These are phyloP conservation scores for Perkinsus marinus DNA, from an alignment of 169 alveolate species.

Conservation along the genomic window DNA sequence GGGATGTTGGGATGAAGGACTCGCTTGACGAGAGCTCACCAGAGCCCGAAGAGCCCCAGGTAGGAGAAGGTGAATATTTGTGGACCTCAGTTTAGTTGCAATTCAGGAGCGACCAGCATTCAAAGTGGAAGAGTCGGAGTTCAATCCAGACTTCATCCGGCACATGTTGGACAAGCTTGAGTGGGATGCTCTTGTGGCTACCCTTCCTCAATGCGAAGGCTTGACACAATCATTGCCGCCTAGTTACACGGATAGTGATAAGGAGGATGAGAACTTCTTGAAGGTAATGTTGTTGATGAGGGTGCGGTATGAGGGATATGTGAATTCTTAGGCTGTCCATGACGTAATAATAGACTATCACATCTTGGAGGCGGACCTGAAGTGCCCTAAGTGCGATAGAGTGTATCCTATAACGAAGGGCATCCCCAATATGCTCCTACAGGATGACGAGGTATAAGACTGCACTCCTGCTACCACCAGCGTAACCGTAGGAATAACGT, in stretches of 20 bases:
- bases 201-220: conserved; percentile 21
- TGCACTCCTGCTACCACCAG: neutral
- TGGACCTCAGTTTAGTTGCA: neutral
- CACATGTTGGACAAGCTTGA: conserved; percentile 22
- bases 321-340: conserved; percentile 1
- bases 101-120: conserved; percentile 12
- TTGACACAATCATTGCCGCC: conserved; percentile 12
- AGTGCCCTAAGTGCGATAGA: conserved; percentile 30
- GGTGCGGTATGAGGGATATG: conserved; percentile 16
- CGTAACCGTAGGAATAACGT: neutral
- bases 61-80: neutral
- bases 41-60: conserved; percentile 14
- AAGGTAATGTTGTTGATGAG: too few relatives aligned
- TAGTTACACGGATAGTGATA: conserved; percentile 17
- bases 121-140: conserved; percentile 13
- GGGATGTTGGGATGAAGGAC: neutral
- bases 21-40: neutral
- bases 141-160: conserved; percentile 15
- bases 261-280: conserved; percentile 27
- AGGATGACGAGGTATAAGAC: conserved; percentile 6
- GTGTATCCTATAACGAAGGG: conserved; percentile 33
- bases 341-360: conserved; percentile 21
- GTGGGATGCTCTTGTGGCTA: conserved; percentile 31
- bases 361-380: conserved; percentile 29
- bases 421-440: conserved; percentile 32